Percentiles rank a stretch among this genome's conserved stretches.
Conservation (phyloP, 257 asterid genomes). For the Capsicum rhomboideum region DNA sequence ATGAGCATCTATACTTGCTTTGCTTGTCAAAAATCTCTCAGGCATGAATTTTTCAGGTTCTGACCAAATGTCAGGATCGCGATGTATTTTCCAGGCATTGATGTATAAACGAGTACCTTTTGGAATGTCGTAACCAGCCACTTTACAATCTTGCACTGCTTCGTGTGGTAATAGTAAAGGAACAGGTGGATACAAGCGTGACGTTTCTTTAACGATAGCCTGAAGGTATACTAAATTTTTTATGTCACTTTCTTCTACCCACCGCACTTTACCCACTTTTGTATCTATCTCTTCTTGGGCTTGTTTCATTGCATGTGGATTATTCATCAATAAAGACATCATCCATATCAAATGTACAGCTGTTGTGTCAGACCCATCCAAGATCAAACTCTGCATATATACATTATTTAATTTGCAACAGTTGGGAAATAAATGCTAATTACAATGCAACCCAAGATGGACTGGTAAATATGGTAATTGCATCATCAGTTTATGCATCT, state of each 20-base stretch:
- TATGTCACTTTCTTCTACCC: conserved; percentile 45
- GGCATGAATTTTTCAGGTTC: conserved; percentile 37
- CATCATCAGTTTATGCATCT: not conserved
- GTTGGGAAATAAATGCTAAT: not conserved
- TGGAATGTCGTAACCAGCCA: conserved; percentile 27
- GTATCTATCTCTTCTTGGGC: conserved; percentile 39
- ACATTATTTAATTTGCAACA: not conserved
- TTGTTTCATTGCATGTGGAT: conserved; percentile 15
- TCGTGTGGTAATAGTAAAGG: conserved; percentile 38
- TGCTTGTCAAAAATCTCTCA: conserved; percentile 33
- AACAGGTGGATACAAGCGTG: conserved; percentile 43
- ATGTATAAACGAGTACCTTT: conserved; percentile 35
- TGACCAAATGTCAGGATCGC: conserved; percentile 42
- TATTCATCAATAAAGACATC: conserved; percentile 30
- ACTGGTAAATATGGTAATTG: not conserved
- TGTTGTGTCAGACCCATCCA: conserved; percentile 55
- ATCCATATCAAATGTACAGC: conserved; percentile 40
- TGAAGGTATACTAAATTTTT: conserved; percentile 34
- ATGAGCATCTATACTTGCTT: conserved; percentile 19
- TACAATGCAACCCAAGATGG: not conserved
- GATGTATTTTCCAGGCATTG: conserved; percentile 46
- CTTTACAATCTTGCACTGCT: conserved; percentile 32
- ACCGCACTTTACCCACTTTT: conserved; percentile 34
- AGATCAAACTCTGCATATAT: conserved; percentile 31
- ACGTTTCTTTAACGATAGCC: conserved; percentile 44